Conservation (phyloP, 495 filamentous ascomycete species). For the Clavariopsis aquatica region DNA sequence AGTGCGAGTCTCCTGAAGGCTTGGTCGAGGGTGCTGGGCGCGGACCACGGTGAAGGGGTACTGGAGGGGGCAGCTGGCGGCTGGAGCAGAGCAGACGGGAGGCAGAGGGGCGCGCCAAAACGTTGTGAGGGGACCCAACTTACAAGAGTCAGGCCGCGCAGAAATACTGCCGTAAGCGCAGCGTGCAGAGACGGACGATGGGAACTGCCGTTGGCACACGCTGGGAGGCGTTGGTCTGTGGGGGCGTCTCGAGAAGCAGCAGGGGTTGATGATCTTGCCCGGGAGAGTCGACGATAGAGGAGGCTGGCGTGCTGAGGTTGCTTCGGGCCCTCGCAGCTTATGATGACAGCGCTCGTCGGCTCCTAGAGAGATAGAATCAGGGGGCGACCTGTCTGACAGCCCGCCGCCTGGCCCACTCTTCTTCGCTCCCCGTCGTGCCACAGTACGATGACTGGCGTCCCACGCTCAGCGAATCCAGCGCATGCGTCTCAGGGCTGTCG, state of each 20-base stretch:
- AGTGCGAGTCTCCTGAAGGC: conserved; percentile 25
- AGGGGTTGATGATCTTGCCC: conserved; percentile 10
- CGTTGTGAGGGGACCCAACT: conserved; percentile 20
- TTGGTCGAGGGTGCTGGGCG: conserved; percentile 7
- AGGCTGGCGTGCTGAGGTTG: not conserved
- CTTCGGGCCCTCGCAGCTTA: conserved; percentile 4
- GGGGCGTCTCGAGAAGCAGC: conserved; percentile 17
- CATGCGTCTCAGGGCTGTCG: conserved; percentile 1
- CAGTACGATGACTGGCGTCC: conserved; percentile 6
- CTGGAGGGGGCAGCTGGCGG: not conserved
- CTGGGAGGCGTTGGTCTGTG: conserved; percentile 14
- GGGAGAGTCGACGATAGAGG: conserved; percentile 20
- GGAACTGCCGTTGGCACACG: conserved; percentile 30
- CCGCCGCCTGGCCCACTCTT: not conserved
- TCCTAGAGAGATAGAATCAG: not conserved
- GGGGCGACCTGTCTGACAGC: conserved; percentile 11
- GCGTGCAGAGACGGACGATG: conserved; percentile 18
- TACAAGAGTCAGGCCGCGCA: conserved; percentile 15
- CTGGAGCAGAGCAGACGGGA: conserved; percentile 14
- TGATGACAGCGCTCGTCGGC: conserved; percentile 3
- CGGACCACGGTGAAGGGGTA: not conserved
- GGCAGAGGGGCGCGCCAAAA: conserved; percentile 14
- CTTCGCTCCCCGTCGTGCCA: conserved; percentile 9
- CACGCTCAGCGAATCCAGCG: conserved; percentile 17
- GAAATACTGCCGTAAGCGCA: conserved; percentile 10